Conservation (phyloP, 2,329 filamentous ascomycete genomes). For the Kalmusia sp. region DNA sequence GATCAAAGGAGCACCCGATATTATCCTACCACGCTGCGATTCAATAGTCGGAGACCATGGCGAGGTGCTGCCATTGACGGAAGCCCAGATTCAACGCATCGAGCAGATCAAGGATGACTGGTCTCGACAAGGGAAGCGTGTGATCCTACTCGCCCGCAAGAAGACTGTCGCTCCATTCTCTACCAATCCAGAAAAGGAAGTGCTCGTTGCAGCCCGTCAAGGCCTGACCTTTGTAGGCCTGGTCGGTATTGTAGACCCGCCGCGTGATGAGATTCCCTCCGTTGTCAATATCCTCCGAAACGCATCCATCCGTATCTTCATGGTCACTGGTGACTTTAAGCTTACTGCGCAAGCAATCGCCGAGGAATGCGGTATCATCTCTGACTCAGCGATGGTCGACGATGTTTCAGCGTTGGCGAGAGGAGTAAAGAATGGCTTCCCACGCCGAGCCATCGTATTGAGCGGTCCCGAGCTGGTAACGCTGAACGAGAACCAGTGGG, state of each 20-base stretch:
- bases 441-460: slow-evolving; percentile 38
- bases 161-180: slow-evolving; percentile 52
- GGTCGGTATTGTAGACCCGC: slow-evolving; percentile 66
- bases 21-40: slow-evolving; percentile 70
- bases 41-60: slow-evolving; percentile 65
- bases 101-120: slow-evolving; percentile 71
- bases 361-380: slow-evolving; percentile 74
- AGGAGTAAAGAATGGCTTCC: slow-evolving; percentile 33
- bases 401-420: slow-evolving; percentile 59
- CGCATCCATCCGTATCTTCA: slow-evolving; percentile 78
- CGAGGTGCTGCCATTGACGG: slow-evolving; percentile 56
- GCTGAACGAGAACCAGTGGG: slow-evolving; percentile 74
- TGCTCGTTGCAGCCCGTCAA: slow-evolving; percentile 59
- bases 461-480: slow-evolving; percentile 62
- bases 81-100: slow-evolving; percentile 54
- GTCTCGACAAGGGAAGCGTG: slow-evolving; percentile 72
- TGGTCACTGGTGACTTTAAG: slow-evolving; percentile 83
- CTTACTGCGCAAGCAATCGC: slow-evolving; percentile 78
- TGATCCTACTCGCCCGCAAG: slow-evolving; percentile 72
- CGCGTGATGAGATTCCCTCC: slow-evolving; percentile 65
- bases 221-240: slow-evolving; percentile 63
- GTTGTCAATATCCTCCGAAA: slow-evolving; percentile 68
- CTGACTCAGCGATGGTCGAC: slow-evolving; percentile 59
- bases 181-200: slow-evolving; percentile 62
- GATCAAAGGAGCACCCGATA: slow-evolving; percentile 82